phyloP scores from a whole-genome alignment of 257 asterid genomes.

The Anisodus acutangulus region DNA sequence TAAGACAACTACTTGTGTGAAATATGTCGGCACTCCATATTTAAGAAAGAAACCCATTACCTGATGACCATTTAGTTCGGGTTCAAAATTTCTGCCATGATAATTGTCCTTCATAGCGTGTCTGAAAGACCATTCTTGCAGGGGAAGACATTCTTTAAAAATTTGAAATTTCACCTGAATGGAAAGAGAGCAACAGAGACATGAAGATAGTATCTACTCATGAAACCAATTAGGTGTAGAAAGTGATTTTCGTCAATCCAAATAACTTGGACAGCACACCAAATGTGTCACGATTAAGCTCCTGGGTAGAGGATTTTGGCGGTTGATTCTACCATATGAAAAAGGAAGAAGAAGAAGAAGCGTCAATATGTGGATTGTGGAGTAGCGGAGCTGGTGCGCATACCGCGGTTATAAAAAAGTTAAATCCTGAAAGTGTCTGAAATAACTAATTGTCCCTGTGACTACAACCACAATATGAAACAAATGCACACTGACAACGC shows the following conservation, averaged over 20 bases:
- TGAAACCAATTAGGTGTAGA: neutral
- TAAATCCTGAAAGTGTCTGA: neutral
- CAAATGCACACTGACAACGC: neutral
- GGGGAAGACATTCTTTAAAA: conserved; percentile 72
- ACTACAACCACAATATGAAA: neutral
- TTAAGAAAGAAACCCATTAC: conserved; percentile 45
- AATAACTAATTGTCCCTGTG: conserved; percentile 12
- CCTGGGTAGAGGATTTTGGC: neutral
- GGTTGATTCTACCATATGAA: neutral
- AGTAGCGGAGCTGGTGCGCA: neutral
- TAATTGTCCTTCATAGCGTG: conserved; percentile 62
- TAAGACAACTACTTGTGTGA: conserved; percentile 3
- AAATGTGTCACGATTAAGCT: neutral
- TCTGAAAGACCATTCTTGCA: conserved; percentile 62
- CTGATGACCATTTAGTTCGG: conserved; percentile 64
- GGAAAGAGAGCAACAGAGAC: conserved; percentile 38
- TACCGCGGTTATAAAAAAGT: neutral
- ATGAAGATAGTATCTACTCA: conserved; percentile 11
- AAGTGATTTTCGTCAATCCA: neutral
- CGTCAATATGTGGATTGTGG: neutral
- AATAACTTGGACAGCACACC: conserved; percentile 12
- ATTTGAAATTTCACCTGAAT: conserved; percentile 72
- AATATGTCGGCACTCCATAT: conserved; percentile 18
- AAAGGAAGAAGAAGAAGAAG: neutral
- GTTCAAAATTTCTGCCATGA: conserved; percentile 64